Base-by-base conservation (phyloP, 2,329 filamentous ascomycete genomes). In the Cryphonectria radicalis region DNA sequence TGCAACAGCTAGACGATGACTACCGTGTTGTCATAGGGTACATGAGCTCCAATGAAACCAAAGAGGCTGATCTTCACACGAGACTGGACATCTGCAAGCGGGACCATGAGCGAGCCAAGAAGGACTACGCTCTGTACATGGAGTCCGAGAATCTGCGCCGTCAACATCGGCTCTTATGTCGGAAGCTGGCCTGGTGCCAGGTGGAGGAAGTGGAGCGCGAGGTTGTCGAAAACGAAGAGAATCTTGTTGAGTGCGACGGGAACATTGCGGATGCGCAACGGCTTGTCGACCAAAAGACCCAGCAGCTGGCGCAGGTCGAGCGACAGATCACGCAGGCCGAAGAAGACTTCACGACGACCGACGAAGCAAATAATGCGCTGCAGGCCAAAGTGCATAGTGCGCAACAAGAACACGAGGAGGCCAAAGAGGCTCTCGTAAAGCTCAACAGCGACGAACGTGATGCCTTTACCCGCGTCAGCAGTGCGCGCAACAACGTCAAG, bases 1-100 rank as follows among this genome's bases (percentile, higher is more conserved):
- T 99, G 0, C 94, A 98, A 79, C 92, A 95, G 76, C 86, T 99
- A 13, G 94, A 97, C 78, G 91, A 93, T 73, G 96, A 99, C 78
- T 99, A 99, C 80, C 89, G 91, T 71, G 84, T 97, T 70, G 90
- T 98, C 19, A 90, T 92, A 73, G 92, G 97, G 74, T 91, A 89
- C 4, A 85, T 96, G 28, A 92, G 97, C 74, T 88, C 88, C 46
- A 93, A 91, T 71, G 87, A 91, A 69, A 84, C 84, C 43, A 92
- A 92, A 75, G 82, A 93, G 1, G 82, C 85, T 13, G 85, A 85
- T 40, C 88, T 89, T 53, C 80, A 88, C 60, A 88, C 89, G n/a
- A 89, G 92, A 72, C 83, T 94, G n/a, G 82, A 84, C 14, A 81
- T 83, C 19, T 82, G 93, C n/a, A 84, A 89, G 76, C 84, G 85